Evolutionary conservation across 257 asterid genomes (phyloP), one percentile per base, ranked within the genome.

Genomic region (Fraxinus cuspidata): DNA sequence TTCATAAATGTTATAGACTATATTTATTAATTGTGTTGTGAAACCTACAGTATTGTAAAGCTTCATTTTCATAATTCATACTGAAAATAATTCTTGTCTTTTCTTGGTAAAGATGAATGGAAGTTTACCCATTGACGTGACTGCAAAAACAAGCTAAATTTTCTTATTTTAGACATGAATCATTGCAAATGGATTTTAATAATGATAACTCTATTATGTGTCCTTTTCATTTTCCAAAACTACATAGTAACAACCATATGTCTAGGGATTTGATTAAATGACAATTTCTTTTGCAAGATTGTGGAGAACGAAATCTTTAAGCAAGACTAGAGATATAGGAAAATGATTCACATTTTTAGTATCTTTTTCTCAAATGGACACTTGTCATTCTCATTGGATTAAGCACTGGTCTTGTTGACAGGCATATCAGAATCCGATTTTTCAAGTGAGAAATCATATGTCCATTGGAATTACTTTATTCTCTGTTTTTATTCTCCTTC

Each of bases 221-320:
- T 5, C 53, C 15, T 8, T 76, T 74, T 42, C 40, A 51, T 23
- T 7, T 9, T 56, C 67, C 60, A 40, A 37, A 66, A 60, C 23
- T 27, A 27, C 13, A 0, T 21, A 5, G 71, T 28, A 11, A 31
- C 69, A 31, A 38, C 35, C 72, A 75, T 71, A 67, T 44, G 37
- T 31, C 27, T 21, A 40, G 44, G 47, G 79, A 77, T 83, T 76
- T 72, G 28, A 76, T 67, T 77, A 21, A 32, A 47, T 56, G 72
- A 23, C 38, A 27, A 68, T 79, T 75, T 34, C 16, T 51, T 67
- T 81, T 29, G 31, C 31, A 29, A 29, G 31, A 29, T 29, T 29
- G 31, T 29, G 1, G 2, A 29, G 31, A 1, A 29, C 31, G 31
- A 29, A 29, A 29, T 29, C 31, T 29, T 29, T 29, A 29, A 29